Evolutionary conservation across 257 asterid species (phyloP).

Genomic region (Fraxinus excelsior): DNA sequence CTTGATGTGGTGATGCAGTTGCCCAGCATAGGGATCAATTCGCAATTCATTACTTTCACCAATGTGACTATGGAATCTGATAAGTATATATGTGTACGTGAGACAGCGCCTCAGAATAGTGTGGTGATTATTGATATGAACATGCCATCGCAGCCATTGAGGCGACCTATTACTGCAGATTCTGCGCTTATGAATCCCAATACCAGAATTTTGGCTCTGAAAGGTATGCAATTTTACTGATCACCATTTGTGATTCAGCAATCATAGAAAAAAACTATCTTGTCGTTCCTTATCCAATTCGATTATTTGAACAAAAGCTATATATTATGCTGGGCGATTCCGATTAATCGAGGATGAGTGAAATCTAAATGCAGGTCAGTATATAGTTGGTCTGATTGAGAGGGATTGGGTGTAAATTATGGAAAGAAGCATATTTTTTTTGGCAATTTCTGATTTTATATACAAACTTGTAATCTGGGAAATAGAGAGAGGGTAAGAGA

Average conservation of each 20-base stretch:
- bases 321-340: background rate
- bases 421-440: background rate
- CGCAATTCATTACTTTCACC: constrained; percentile 65
- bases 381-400: constrained; percentile 4
- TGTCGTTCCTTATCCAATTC: background rate
- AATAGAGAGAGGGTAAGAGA: background rate
- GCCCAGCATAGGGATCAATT: constrained; percentile 65
- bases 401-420: background rate
- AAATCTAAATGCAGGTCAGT: background rate
- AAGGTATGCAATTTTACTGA: constrained; percentile 49
- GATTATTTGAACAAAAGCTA: background rate
- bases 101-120: constrained; percentile 66
- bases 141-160: constrained; percentile 67
- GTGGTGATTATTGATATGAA: constrained; percentile 67
- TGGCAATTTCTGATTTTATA: background rate
- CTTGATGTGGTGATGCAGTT: constrained; percentile 47
- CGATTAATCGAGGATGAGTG: constrained; percentile 19
- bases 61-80: constrained; percentile 78
- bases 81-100: constrained; percentile 67
- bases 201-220: constrained; percentile 63
- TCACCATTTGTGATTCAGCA: background rate
- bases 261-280: background rate
- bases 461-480: background rate
- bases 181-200: constrained; percentile 74
- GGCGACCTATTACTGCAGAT: constrained; percentile 73